Evolutionary conservation across 129 eudicot genomes (phyloP).

Genomic region (Flaveria bidentis): DNA sequence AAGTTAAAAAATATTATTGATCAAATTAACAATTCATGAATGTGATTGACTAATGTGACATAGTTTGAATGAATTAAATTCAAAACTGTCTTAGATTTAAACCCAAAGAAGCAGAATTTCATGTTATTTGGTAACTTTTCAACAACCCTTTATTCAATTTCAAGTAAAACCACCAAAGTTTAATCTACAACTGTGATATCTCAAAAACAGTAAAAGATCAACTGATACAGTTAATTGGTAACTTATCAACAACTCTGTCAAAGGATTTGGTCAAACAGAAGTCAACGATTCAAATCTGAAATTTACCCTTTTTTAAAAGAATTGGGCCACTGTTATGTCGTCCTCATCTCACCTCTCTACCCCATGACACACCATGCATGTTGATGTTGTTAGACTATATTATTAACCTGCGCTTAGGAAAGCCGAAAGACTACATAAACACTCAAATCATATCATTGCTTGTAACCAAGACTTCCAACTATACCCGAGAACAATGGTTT

Average conservation of each 20-base stretch:
- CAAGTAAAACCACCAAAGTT: slow-evolving; percentile 2
- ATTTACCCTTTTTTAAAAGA: slow-evolving; percentile 13
- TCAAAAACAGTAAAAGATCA: slow-evolving; percentile 28
- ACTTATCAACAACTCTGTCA: slow-evolving; percentile 38
- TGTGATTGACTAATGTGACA: no score
- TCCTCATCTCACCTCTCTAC: slow-evolving; percentile 33
- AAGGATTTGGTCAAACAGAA: slow-evolving; percentile 26
- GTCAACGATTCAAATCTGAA: slow-evolving; percentile 7
- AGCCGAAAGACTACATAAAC: slow-evolving; percentile 36
- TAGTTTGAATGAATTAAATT: no score
- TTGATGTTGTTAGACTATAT: slow-evolving; percentile 39
- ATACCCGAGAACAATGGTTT: slow-evolving; percentile 44
- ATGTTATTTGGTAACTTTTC: neutral
- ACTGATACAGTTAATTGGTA: slow-evolving; percentile 38
- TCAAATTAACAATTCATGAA: no score
- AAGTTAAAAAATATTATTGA: no score
- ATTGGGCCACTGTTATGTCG: slow-evolving; percentile 31
- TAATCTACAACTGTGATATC: slow-evolving; percentile 12
- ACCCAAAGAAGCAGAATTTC: neutral
- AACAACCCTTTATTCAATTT: slow-evolving; percentile 1
- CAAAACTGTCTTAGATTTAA: no score
- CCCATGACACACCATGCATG: slow-evolving; percentile 43
- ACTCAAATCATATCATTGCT: slow-evolving; percentile 38
- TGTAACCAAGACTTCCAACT: slow-evolving; percentile 41
- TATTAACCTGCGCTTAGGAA: slow-evolving; percentile 25